Conservation (phyloP, 2,329 filamentous ascomycete species). For the Nigrospora osmanthi region DNA sequence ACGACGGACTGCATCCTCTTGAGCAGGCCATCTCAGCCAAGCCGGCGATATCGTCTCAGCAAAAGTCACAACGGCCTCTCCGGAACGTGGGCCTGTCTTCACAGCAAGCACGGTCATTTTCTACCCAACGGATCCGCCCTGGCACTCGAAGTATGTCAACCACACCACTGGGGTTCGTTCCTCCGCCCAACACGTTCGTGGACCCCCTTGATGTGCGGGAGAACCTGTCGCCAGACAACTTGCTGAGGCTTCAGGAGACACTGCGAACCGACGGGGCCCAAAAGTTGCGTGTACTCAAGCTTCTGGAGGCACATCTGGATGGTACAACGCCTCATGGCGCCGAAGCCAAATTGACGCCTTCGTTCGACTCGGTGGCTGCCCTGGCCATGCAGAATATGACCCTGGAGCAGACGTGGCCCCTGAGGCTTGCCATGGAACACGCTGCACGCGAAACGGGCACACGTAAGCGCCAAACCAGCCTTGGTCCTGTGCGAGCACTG, state of each 20-base stretch:
- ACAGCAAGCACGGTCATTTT: too few species aligned
- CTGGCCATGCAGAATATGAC: constrained; percentile 18
- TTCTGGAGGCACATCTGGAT: constrained; percentile 15
- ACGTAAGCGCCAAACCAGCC: too few species aligned
- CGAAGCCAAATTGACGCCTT: not conserved
- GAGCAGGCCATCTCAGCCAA: constrained; percentile 9
- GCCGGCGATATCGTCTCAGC: constrained; percentile 1
- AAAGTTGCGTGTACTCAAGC: constrained; percentile 15
- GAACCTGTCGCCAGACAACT: too few species aligned
- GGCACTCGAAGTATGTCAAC: too few species aligned
- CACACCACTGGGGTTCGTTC: too few species aligned
- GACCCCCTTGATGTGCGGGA: too few species aligned
- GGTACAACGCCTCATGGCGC: constrained; percentile 3
- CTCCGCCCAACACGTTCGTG: too few species aligned
- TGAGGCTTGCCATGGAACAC: constrained; percentile 20
- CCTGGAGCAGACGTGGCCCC: constrained; percentile 22
- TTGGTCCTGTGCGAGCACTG: constrained; percentile 5
- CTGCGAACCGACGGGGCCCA: constrained; percentile 9
- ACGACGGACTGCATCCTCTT: constrained; percentile 5
- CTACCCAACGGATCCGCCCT: too few species aligned
- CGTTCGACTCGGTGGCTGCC: constrained; percentile 15
- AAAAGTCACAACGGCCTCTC: not conserved
- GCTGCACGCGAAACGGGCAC: too few species aligned
- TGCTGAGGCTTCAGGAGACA: not conserved
- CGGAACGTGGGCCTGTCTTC: too few species aligned